Base-by-base conservation (phyloP, 2,329 filamentous ascomycete species). In the Cercospora berteroae region DNA sequence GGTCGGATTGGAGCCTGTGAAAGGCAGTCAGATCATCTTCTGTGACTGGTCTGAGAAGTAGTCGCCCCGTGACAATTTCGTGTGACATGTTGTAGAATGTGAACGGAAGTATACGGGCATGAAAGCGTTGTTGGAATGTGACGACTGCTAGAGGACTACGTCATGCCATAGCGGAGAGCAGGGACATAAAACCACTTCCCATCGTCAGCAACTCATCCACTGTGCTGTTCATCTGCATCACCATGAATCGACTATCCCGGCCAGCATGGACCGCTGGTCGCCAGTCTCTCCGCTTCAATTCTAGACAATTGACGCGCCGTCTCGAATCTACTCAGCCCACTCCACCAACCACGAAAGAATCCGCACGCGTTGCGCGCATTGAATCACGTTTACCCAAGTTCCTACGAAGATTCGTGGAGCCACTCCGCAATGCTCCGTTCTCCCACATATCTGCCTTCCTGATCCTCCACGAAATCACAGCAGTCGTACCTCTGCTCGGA, bases 391-490 rank as follows among this genome's bases (percentile, higher is more conserved):
- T 91, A 7, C 93, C 92, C 2, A 81, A 76, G 4, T 89, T 88
- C 68, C 84, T 96, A 12, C 90, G 87, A 66, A 84, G 83, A 62
- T 92, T 93, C 81, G 89, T 91, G 0, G 80, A 82, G 0, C 87
- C 88, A 0, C 86, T 99, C 3, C 87, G 89, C 66, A 84, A 86
- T 64, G 93, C 93, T 0, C 95, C 95, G 0, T 79, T 93, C 55
- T 92, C 92, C 0, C 93, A 97, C 80, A 84, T 96, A 50, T 87
- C 90, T 1, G 89, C 94, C 0, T 99, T 99, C 78, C 83, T 98
- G 10, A 83, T 97, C 44, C 85, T 99, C 0, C 95, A 99, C 82
- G 95, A 99, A 79, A 78, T 97, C 55, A 98, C 95, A 0, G 94
- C 95, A 9, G 81, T 97, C 10, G 79, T 94, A 1, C 94, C 94